A percentile compares a stretch with the other conserved stretches of the same genome.
These are phyloP conservation scores for Aspergillus amoenus DNA, from an alignment of 2,329 filamentous ascomycete genomes.

Conservation along the genomic window DNA sequence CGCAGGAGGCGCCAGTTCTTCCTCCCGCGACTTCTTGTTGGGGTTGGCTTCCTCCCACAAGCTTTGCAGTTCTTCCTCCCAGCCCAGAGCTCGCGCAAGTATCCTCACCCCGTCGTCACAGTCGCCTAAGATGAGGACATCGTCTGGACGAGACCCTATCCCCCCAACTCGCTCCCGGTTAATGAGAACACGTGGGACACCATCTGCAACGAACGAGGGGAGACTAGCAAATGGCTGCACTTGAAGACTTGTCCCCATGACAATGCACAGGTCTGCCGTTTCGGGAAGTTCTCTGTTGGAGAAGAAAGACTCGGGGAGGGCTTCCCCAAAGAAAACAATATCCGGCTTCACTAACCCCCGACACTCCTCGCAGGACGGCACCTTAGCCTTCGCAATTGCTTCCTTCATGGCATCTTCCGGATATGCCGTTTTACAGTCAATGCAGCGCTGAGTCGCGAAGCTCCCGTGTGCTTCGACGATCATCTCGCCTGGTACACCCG, in stretches of 20 bases:
- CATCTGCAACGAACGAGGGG: slow-evolving; percentile 61
- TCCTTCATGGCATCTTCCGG: slow-evolving; percentile 72
- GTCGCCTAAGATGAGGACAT: slow-evolving; percentile 78
- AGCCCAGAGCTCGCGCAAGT: slow-evolving; percentile 78
- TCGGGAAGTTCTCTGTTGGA: slow-evolving; percentile 54
- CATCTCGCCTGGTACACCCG: slow-evolving; percentile 75
- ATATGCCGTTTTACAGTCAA: slow-evolving; percentile 76
- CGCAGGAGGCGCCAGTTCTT: slow-evolving; percentile 36
- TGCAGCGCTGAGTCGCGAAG: slow-evolving; percentile 87
- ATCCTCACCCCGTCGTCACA: slow-evolving; percentile 80
- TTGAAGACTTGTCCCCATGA: slow-evolving; percentile 83
- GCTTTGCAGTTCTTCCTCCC: slow-evolving; percentile 77
- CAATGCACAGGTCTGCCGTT: slow-evolving; percentile 72
- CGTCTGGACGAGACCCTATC: slow-evolving; percentile 74
- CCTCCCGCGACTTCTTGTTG: slow-evolving; percentile 54
- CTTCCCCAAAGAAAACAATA: slow-evolving; percentile 91
- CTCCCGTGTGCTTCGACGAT: slow-evolving; percentile 95
- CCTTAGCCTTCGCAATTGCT: slow-evolving; percentile 64
- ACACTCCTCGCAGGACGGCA: slow-evolving; percentile 72
- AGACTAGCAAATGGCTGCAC: slow-evolving; percentile 89
- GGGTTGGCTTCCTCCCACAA: slow-evolving; percentile 71
- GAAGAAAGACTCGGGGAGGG: slow-evolving; percentile 66
- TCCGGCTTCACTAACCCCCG: slow-evolving; percentile 85
- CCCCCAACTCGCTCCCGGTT: slow-evolving; percentile 82
- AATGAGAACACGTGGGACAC: slow-evolving; percentile 75